Evolutionary conservation across 2,329 filamentous ascomycete genomes (phyloP).

Genomic region (Eurotiales sp.): DNA sequence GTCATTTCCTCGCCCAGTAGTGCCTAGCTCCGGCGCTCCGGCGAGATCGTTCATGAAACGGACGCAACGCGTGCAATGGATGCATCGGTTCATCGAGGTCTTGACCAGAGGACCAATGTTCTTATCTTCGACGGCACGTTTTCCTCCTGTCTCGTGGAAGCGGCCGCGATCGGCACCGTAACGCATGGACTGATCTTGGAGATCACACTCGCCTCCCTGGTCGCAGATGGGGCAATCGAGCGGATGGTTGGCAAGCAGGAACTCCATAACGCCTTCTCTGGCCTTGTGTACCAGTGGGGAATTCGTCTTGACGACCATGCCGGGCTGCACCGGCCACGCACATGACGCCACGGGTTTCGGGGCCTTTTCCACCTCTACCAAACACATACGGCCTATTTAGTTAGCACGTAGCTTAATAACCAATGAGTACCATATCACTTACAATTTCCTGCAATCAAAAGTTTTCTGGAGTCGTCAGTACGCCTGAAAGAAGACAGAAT

Average conservation of each 20-base stretch:
- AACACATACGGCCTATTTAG: conserved; percentile 75
- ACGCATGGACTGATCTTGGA: conserved; percentile 99
- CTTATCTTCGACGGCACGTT: conserved; percentile 98
- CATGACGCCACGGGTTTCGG: conserved; percentile 98
- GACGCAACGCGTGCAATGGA: conserved; percentile 96
- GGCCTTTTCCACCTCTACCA: conserved; percentile 94
- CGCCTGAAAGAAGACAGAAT: too few species aligned
- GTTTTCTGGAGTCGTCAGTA: conserved; percentile 61
- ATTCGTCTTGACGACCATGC: conserved; percentile 99
- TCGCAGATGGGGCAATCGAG: conserved; percentile 97
- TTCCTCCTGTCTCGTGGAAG: conserved; percentile 93
- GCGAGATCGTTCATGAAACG: conserved; percentile 97
- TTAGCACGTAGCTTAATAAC: too few species aligned
- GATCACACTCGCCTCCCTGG: conserved; percentile 97
- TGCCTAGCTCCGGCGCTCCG: conserved; percentile 91
- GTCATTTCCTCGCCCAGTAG: conserved; percentile 91
- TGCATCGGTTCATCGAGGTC: conserved; percentile 99
- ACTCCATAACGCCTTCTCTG: conserved; percentile 98
- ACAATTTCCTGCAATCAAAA: conserved; percentile 99
- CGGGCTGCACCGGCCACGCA: conserved; percentile 96
- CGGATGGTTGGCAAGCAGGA: conserved; percentile 91
- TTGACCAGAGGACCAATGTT: conserved; percentile 98
- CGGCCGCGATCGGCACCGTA: conserved; percentile 94
- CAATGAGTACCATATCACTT: too few species aligned
- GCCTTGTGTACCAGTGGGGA: conserved; percentile 96